Base-by-base conservation (phyloP, 2,329 filamentous ascomycete species). In the Botrytis squamosa region DNA sequence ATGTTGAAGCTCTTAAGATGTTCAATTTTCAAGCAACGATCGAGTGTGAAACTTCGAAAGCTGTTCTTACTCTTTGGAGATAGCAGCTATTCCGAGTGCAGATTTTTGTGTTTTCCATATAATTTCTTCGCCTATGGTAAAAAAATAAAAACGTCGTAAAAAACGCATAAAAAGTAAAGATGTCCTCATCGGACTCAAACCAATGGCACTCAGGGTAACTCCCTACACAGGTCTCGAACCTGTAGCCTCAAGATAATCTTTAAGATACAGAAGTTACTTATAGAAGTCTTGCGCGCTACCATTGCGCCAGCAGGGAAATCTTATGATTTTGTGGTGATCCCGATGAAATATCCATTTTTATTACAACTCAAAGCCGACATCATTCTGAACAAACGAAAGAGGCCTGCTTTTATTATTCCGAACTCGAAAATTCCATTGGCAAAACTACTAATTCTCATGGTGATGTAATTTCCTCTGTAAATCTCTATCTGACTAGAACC, bases 281-380 rank as follows among this genome's bases (percentile, higher is more conserved):
- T 33, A 33, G 65, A 68, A 68, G 65, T 68, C 65, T 68, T 68
- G 25, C 65, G 65, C 65, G 65, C 65, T 68, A 68, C 65, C 65
- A 68, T 68, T 68, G 65, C 65, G 65, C 65, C 65, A 55, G 65
- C 65, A 68, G 46, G 66, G 49, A 68, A 68, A 68, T 68, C 66
- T 42, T 42, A 18, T 33, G 3, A 16, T 33, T 12, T 69, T 69
- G n/a, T 25, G 38, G 0, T 42, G 0, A 0, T 0, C 0, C 0
- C 1, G 0, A 0, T 16, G 7, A 6, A 16, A 33, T 22, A 0
- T 42, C 36, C 18, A 14, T 4, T 29, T 5, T 22, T 9, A 68
- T 57, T 25, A 18, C 25, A 57, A n/a, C 3, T 25, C 4, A 22
- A 7, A 20, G 29, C 16, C 25, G 16, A 2, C 29, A 29, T 42